phyloP scores from a whole-genome alignment of 495 filamentous ascomycete genomes.

The Tirmania nivea region DNA sequence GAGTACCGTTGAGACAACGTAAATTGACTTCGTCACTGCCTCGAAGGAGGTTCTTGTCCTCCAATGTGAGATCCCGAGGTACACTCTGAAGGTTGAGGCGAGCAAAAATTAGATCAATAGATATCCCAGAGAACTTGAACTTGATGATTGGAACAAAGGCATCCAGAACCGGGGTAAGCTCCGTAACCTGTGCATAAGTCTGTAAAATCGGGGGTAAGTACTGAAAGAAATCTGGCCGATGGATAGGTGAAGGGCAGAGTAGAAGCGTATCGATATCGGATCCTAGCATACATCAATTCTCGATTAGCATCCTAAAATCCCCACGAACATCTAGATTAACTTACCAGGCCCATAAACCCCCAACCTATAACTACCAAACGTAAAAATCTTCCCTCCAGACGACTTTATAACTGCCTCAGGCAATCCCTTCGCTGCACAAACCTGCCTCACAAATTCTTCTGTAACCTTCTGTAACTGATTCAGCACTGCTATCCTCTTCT shows the following conservation, averaged over 20 bases:
- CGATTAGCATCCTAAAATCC: neutral
- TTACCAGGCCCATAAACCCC: constrained; percentile 77
- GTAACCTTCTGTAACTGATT: constrained; percentile 52
- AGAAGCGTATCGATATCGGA: constrained; percentile 96
- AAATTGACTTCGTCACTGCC: constrained; percentile 71
- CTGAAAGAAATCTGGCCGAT: constrained; percentile 72
- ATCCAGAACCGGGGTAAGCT: constrained; percentile 68
- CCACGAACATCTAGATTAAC: constrained; percentile 5
- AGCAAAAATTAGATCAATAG: constrained; percentile 86
- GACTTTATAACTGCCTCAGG: constrained; percentile 53
- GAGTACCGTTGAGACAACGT: constrained; percentile 74
- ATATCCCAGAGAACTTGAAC: constrained; percentile 69
- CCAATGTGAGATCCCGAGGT: constrained; percentile 47
- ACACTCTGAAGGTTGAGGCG: constrained; percentile 49
- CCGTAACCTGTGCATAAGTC: constrained; percentile 50
- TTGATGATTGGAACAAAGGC: constrained; percentile 94
- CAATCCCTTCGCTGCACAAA: constrained; percentile 43
- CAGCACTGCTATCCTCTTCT: constrained; percentile 38
- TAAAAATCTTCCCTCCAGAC: constrained; percentile 75
- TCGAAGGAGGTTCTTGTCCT: constrained; percentile 61
- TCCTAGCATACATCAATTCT: constrained; percentile 24
- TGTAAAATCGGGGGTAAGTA: constrained; percentile 62
- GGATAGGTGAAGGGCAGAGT: constrained; percentile 69
- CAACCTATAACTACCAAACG: constrained; percentile 81
- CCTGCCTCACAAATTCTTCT: constrained; percentile 62